Evolutionary conservation across 2,329 filamentous ascomycete genomes (phyloP), one percentile per base, ranked within the genome.

Genomic region (Didymellaceae sp.): DNA sequence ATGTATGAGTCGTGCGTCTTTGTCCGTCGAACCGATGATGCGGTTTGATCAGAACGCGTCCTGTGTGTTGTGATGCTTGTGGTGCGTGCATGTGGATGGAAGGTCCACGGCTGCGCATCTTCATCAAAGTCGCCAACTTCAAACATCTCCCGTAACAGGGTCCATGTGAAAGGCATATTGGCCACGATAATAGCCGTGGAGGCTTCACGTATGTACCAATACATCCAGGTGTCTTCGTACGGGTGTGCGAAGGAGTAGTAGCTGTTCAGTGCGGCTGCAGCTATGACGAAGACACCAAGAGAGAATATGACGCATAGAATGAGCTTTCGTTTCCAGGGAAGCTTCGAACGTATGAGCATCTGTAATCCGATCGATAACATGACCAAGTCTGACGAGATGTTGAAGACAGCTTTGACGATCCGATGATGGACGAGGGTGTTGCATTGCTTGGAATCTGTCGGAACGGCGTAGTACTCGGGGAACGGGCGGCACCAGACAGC

Each of bases 251-350:
- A 65, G 1, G 62, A 66, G 42, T 66, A 80, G 46, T 80, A 76
- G 54, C 79, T 80, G 52, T 76, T 81, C 42, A 81, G 60, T 28
- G 80, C 67, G 30, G 79, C 77, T 18, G 79, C 75, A 20, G 80
- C 70, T 40, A 82, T 61, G 24, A 63, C 80, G 59, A 80, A 81
- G 25, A 71, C 59, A 3, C 84, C 84, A 0, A 86, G 70, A 2
- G 77, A 78, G 65, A 87, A 85, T 45, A 86, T 78, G 34, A 71
- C 75, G 48, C 80, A 78, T 0, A 86, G 74, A 1, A 83, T 77
- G 0, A 83, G 38, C 61, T 86, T 86, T 38, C 81, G 73, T 32
- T 72, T 71, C 48, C 72, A 62, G 0, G 76, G 77, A 5, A 80
- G 61, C 2, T 70, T 61, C 33, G 74, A 72, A 13, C 73, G 67